A percentile compares a stretch with the other conserved stretches of the same genome.
Evolutionary conservation across 257 asterid species (phyloP).

Genomic region (Primulina eburnea): DNA sequence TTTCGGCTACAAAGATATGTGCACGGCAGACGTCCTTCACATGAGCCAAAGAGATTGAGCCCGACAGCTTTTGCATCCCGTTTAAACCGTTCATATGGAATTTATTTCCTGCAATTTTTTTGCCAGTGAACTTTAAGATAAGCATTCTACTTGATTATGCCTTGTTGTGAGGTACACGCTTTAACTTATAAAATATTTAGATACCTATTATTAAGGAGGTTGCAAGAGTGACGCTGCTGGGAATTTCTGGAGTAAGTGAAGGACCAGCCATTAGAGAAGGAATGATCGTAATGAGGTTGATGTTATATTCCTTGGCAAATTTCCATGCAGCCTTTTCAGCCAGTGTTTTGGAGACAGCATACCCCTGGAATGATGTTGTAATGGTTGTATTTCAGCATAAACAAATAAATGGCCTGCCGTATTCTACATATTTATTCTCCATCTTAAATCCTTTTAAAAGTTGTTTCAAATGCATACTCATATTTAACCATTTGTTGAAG

Average conservation of each 20-base stretch:
- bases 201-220: constrained; percentile 22
- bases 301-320: constrained; percentile 25
- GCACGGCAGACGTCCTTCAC: background rate
- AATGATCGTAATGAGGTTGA: constrained; percentile 26
- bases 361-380: too few species aligned
- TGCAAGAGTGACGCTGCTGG: constrained; percentile 24
- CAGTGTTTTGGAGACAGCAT: constrained; percentile 33
- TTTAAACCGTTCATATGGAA: background rate
- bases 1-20: constrained; percentile 31
- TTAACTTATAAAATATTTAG: too few species aligned
- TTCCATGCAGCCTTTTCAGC: constrained; percentile 38
- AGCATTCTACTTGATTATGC: too few species aligned
- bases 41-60: background rate
- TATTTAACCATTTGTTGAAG: too few species aligned
- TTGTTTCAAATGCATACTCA: too few species aligned
- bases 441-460: too few species aligned
- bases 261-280: constrained; percentile 33
- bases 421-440: too few species aligned
- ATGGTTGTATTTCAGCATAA: too few species aligned
- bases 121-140: too few species aligned
- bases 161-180: too few species aligned
- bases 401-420: too few species aligned
- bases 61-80: background rate
- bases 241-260: constrained; percentile 24
- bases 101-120: background rate